Evolutionary conservation across 441 rosid species (phyloP).

Genomic region (Corymbia calophylla): DNA sequence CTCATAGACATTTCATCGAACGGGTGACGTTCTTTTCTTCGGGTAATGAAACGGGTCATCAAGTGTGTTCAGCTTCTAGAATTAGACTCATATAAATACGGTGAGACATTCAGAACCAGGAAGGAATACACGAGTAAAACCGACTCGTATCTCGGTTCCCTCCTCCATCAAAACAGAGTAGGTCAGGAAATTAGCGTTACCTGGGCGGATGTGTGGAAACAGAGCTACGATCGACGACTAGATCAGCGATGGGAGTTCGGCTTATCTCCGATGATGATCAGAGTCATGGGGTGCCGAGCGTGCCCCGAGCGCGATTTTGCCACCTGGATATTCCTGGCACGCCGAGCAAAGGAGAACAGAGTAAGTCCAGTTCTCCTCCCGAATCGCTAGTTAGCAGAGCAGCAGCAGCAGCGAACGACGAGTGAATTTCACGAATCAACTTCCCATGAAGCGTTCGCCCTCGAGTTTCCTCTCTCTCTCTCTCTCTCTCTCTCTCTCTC

Average conservation of each 20-base stretch:
- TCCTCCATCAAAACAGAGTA: not conserved
- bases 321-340: fast-evolving
- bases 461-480: not conserved
- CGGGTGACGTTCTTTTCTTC: fast-evolving
- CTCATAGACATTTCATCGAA: not conserved
- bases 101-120: not conserved
- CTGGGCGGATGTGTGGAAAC: not conserved
- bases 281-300: fast-evolving
- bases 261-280: not conserved
- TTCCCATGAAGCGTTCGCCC: fast-evolving
- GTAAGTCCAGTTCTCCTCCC: not conserved
- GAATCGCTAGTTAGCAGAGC: not conserved
- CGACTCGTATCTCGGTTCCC: not conserved
- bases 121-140: not conserved
- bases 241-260: not conserved
- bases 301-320: not conserved
- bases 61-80: not conserved
- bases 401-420: not conserved
- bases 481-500: not conserved
- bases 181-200: not conserved
- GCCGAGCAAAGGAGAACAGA: not conserved
- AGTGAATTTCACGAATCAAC: not conserved
- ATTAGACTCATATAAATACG: not conserved
- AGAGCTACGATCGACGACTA: not conserved
- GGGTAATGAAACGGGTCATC: no score